Evolutionary conservation across 2,329 filamentous ascomycete genomes (phyloP), one percentile per base, ranked within the genome.

Genomic region (Fusarium goolgardi): DNA sequence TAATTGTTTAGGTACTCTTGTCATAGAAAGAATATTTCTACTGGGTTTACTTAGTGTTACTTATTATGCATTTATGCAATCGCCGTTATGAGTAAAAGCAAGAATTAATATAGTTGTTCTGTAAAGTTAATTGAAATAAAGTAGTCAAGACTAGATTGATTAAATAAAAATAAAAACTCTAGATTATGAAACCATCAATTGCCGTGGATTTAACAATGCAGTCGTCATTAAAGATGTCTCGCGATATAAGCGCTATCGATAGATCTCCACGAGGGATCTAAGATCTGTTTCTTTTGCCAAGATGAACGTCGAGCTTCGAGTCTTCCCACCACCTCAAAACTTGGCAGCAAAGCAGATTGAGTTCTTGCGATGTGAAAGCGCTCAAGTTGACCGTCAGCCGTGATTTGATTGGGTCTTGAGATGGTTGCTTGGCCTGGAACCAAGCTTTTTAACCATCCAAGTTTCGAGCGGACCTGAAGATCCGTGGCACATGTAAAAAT

Each of bases 361-460:
- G 23, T 43, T 65, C 20, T 12, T 25, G 23, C 47, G 41, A 55
- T 41, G 40, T 29, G 46, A 63, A 35, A 34, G 35, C 31, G 16
- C 32, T 29, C 29, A 37, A 55, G 41, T 46, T 32, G 23, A 46
- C 27, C 35, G 34, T 39, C 25, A 31, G 32, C 57, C 43, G 31
- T 21, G 47, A 45, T 25, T 31, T 49, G 61, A 69, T 69, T 66
- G 65, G 65, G 32, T 34, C 43, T 23, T 45, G 35, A 25, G 12
- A 20, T 32, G n/a, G 23, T 18, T 47, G 32, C 53, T 51, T 39
- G 62, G 41, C 52, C 45, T 11, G 35, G 47, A 31, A 53, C 47
- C 43, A 55, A 65, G 52, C 52, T 66, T 65, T 57, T 55, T 32
- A 34, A 52, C 53, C 53, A 66, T 62, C 59, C 64, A 67, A 63